Conservation (phyloP, 768 basidiomycete genomes). For the Exidia glandulosa region DNA sequence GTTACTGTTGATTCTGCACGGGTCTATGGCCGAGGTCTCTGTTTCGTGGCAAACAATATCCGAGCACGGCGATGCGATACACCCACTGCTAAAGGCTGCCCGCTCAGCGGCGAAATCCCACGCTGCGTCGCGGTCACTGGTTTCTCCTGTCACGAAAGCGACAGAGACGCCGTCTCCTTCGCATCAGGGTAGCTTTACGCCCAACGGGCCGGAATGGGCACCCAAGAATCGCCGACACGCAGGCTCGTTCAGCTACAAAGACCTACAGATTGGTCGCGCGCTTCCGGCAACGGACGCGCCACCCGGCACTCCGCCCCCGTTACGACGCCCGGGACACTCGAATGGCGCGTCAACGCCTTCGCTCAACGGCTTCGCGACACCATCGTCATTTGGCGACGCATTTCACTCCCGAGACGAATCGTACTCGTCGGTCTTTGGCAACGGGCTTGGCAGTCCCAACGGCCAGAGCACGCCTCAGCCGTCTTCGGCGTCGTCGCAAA, state of each 20-base stretch:
- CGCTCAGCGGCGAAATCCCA: constrained; percentile 24
- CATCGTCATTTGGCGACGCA: background rate
- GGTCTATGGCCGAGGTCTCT: constrained; percentile 79
- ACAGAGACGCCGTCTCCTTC: constrained; percentile 11
- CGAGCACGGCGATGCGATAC: constrained; percentile 59
- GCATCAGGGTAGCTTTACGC: too few species aligned
- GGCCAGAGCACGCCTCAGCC: constrained; percentile 11
- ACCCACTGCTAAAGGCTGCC: constrained; percentile 44
- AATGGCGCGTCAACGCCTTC: constrained; percentile 3
- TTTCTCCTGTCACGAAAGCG: constrained; percentile 19
- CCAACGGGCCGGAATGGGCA: constrained; percentile 25
- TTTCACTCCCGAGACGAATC: constrained; percentile 30
- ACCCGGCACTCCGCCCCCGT: constrained; percentile 17
- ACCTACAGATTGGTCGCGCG: constrained; percentile 79
- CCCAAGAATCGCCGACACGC: constrained; percentile 71
- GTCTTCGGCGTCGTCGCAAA: constrained; percentile 25
- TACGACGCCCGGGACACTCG: constrained; percentile 31
- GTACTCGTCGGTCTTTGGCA: constrained; percentile 10
- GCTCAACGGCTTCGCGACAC: constrained; percentile 2
- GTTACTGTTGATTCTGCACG: constrained; percentile 78
- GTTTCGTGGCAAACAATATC: constrained; percentile 72
- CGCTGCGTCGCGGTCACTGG: constrained; percentile 16
- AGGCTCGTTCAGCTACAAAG: constrained; percentile 90
- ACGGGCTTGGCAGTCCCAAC: background rate
- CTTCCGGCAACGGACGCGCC: constrained; percentile 52